phyloP scores from a whole-genome alignment of 805 yeast species.

The Cyberlindnera maritima region DNA sequence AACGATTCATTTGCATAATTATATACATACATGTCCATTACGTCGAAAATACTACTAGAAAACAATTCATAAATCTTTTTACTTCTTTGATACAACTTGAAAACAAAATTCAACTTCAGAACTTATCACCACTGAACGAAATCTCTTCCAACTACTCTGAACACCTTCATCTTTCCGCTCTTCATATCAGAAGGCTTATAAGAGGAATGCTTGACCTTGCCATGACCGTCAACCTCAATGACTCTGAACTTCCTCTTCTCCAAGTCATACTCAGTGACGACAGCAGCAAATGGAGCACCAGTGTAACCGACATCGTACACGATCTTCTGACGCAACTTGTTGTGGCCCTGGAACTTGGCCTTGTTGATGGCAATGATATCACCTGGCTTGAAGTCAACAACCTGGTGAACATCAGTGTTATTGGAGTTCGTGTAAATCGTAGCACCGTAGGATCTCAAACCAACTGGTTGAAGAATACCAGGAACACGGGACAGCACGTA shows the following conservation, averaged over 20 bases:
- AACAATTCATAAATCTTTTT: too few relatives aligned
- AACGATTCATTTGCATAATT: neutral
- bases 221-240: slow-evolving; percentile 49
- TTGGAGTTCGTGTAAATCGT: slow-evolving; percentile 56
- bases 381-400: slow-evolving; percentile 73
- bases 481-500: slow-evolving; percentile 37
- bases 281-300: slow-evolving; percentile 50
- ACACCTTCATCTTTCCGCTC: slow-evolving; percentile 76
- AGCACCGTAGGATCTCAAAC: slow-evolving; percentile 70
- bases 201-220: slow-evolving; percentile 55
- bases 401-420: slow-evolving; percentile 46
- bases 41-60: too few relatives aligned
- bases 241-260: slow-evolving; percentile 70
- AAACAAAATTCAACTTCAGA: too few relatives aligned
- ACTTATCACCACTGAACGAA: slow-evolving; percentile 63
- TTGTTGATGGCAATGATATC: slow-evolving; percentile 76
- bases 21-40: neutral
- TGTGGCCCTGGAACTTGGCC: slow-evolving; percentile 70
- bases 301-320: slow-evolving; percentile 56
- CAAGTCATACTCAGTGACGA: slow-evolving; percentile 73
- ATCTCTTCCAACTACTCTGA: slow-evolving; percentile 71
- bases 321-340: slow-evolving; percentile 54
- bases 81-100: neutral
- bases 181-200: slow-evolving; percentile 72
- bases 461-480: slow-evolving; percentile 56